Evolutionary conservation across 2,329 filamentous ascomycete genomes (phyloP), one percentile per base, ranked within the genome.

Genomic region (Fusarium bulbicola): DNA sequence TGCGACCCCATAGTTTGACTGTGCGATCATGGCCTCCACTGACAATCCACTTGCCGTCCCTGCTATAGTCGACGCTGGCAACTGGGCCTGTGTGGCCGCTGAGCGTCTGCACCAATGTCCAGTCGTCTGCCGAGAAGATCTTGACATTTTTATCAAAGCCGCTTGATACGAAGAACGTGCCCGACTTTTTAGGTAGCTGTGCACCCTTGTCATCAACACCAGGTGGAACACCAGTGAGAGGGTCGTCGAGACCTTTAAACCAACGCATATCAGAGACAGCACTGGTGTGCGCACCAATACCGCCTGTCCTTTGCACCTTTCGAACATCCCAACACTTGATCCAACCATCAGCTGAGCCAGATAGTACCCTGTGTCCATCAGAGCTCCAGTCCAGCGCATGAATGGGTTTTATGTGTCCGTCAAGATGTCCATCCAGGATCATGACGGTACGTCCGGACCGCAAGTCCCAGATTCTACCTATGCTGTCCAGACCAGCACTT

Each of bases 301-400:
- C 93, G 18, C 94, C 95, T 1, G 90, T 92, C 72, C 92, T 91
- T 76, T 93, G 90, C 54, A 98, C 95, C 77, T 96, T 95, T 50
- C 96, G 91, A 59, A 99, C 88, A 80, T 99, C 96, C 96, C 96
- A 99, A 83, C 95, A 98, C 82, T 98, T 98, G 78, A 97, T 91
- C 89, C 96, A 98, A 24, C 95, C 95, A 79, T 99, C 96, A 5
- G 92, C 94, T 20, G 95, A 97, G 3, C 95, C 95, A 0, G 95
- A 95, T n/a, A 98, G 86, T 14, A 98, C 90, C n/a, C 96, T 91
- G 81, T 97, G 92, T 11, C 95, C 95, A 79, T 99, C 96, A 1
- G 92, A 88, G 65, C 93, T 91, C 96, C 97, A 99, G 81, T 98
- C 95, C 11, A 98, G 85, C 2, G 92, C 95, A 78, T 97, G 95